A percentile compares a stretch with the other conserved stretches of the same genome.
phyloP scores from a whole-genome alignment of 2,329 filamentous ascomycete species.

The Diaporthe sp. region DNA sequence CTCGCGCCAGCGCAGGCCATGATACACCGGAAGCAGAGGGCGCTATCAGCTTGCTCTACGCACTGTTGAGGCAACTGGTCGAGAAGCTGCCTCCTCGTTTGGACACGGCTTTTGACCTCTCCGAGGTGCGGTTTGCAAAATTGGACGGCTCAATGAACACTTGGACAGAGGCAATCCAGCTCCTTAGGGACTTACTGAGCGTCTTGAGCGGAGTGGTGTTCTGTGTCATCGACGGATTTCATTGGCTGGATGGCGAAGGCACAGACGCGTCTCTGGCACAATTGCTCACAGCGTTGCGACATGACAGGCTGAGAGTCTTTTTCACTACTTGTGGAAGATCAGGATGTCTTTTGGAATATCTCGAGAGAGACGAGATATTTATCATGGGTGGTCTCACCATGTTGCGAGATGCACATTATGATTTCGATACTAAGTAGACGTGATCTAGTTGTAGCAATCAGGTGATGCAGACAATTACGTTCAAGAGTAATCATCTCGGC shows the following conservation, averaged over 20 bases:
- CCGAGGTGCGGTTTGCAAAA: neutral
- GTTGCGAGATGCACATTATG: neutral
- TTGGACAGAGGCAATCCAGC: neutral
- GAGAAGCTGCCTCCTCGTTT: constrained; percentile 18
- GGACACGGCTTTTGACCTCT: constrained; percentile 9
- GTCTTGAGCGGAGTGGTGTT: neutral
- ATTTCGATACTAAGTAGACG: neutral
- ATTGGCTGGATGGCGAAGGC: constrained; percentile 28
- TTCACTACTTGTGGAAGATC: constrained; percentile 27
- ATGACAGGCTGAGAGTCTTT: neutral
- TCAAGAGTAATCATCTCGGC: neutral
- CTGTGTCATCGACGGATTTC: constrained; percentile 32
- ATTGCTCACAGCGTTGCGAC: neutral
- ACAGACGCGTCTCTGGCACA: neutral
- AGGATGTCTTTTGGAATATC: constrained; percentile 33
- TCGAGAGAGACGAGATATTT: neutral
- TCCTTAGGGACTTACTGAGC: constrained; percentile 9
- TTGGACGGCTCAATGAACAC: constrained; percentile 7
- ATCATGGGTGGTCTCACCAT: neutral
- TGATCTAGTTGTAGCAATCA: no score
- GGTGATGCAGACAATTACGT: no score
- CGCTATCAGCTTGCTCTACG: constrained; percentile 5
- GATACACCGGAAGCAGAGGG: neutral
- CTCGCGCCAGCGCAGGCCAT: neutral
- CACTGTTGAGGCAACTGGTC: constrained; percentile 26